Percentiles rank a stretch among this genome's conserved stretches.
Evolutionary conservation across 805 yeast genomes (phyloP).

Genomic region (Saccharomycopsis fibuligera): DNA sequence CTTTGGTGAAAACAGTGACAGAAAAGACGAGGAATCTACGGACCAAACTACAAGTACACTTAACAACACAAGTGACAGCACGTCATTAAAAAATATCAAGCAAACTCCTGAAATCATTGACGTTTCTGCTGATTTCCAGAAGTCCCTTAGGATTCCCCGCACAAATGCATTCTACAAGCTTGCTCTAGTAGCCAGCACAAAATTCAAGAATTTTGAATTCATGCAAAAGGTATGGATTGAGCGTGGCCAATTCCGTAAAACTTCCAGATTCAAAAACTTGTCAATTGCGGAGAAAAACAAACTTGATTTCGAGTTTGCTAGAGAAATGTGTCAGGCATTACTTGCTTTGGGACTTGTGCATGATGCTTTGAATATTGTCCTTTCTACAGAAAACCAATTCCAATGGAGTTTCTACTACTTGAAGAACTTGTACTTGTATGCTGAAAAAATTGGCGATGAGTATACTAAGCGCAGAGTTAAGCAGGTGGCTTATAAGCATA

Average conservation of each 20-base stretch:
- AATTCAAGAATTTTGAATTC: slow-evolving; percentile 45
- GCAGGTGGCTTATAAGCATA: slow-evolving; percentile 8
- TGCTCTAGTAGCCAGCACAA: slow-evolving; percentile 61
- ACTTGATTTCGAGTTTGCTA: slow-evolving; percentile 65
- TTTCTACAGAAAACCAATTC: slow-evolving; percentile 62
- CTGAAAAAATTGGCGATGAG: slow-evolving; percentile 20
- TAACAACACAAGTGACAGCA: no score
- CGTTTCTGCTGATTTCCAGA: slow-evolving; percentile 3
- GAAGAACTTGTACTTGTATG: slow-evolving; percentile 15
- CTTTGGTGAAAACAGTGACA: background rate
- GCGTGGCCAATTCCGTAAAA: slow-evolving; percentile 66
- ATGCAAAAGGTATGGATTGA: slow-evolving; percentile 71
- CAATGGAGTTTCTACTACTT: slow-evolving; percentile 48
- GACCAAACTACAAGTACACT: background rate
- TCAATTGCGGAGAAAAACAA: slow-evolving; percentile 33
- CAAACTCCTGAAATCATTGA: background rate
- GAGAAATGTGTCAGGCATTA: slow-evolving; percentile 57
- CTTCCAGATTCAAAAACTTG: slow-evolving; percentile 40
- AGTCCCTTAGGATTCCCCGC: slow-evolving; percentile 29
- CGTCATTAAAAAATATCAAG: background rate
- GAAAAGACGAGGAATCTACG: slow-evolving; percentile 2
- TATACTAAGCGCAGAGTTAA: slow-evolving; percentile 1
- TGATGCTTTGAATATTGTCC: slow-evolving; percentile 65
- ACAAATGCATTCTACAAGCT: slow-evolving; percentile 49
- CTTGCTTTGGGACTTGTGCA: slow-evolving; percentile 47